Conservation (phyloP, 2,329 filamentous ascomycete species). For the Penicillium sp. region DNA sequence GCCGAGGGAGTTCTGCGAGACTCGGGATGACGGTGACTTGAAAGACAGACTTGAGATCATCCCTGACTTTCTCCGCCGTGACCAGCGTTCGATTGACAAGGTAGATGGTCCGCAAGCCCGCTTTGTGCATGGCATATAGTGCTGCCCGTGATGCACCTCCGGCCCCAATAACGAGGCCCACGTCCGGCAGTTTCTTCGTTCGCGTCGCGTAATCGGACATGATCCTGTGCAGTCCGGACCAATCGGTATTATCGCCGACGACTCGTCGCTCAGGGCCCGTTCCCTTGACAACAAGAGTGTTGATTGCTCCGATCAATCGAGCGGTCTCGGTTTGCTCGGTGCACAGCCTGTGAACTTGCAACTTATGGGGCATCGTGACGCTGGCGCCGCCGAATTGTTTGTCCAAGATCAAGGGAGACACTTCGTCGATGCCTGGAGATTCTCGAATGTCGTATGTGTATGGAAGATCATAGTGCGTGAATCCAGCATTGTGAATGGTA, state of each 20-base stretch:
- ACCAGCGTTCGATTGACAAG: conserved; percentile 35
- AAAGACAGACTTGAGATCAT: conserved; percentile 10
- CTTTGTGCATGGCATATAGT: conserved; percentile 37
- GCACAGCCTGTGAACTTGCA: conserved; percentile 42
- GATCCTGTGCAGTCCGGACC: conserved; percentile 43
- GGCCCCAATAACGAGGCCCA: conserved; percentile 44
- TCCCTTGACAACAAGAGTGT: conserved; percentile 18
- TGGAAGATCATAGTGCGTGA: conserved; percentile 12
- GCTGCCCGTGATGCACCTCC: conserved; percentile 48
- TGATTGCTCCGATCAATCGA: conserved; percentile 38
- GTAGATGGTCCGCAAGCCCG: conserved; percentile 37
- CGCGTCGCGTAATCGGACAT: conserved; percentile 15
- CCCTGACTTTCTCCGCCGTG: conserved; percentile 13
- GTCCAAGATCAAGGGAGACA: conserved; percentile 30
- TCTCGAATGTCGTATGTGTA: conserved; percentile 25
- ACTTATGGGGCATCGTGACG: conserved; percentile 50
- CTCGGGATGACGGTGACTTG: conserved; percentile 8
- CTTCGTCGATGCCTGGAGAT: conserved; percentile 39
- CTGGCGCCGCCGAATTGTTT: conserved; percentile 36
- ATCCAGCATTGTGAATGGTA: conserved; percentile 19
- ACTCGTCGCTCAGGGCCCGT: conserved; percentile 24
- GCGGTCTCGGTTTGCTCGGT: conserved; percentile 42
- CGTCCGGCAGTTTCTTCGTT: conserved; percentile 14
- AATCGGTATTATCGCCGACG: conserved; percentile 48
- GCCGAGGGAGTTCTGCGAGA: conserved; percentile 11